Evolutionary conservation across 2,329 filamentous ascomycete genomes (phyloP).

Genomic region (Ascochyta rabiei): DNA sequence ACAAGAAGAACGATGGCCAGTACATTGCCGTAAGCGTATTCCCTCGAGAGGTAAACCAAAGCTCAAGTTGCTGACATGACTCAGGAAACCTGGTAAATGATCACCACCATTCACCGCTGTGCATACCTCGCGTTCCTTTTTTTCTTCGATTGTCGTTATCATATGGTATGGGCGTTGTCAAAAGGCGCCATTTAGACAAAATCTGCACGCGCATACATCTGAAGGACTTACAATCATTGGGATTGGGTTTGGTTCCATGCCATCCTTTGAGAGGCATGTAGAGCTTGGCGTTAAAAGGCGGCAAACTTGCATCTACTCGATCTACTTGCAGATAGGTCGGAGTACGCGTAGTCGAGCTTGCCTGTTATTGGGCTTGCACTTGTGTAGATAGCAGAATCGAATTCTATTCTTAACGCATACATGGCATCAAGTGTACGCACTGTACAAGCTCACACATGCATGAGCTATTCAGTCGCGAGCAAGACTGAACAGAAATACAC

Average conservation of each 20-base stretch:
- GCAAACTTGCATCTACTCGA: background rate
- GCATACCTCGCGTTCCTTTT: conserved; percentile 1
- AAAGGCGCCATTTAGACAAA: conserved; percentile 16
- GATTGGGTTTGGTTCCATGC: conserved; percentile 10
- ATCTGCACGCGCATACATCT: conserved; percentile 6
- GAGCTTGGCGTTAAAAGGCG: conserved; percentile 12
- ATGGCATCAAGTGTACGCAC: too few relatives aligned
- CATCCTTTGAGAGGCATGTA: conserved; percentile 9
- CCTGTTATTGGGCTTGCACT: background rate
- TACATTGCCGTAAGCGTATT: conserved; percentile 76
- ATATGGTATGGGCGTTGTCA: conserved; percentile 11
- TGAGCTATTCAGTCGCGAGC: too few relatives aligned
- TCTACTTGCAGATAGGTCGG: background rate
- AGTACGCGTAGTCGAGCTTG: background rate
- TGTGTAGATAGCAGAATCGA: conserved; percentile 5
- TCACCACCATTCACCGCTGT: background rate
- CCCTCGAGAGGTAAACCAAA: accelerated
- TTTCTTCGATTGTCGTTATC: conserved; percentile 8
- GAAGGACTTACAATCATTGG: background rate
- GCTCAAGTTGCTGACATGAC: background rate
- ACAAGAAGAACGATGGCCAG: conserved; percentile 90
- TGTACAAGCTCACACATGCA: background rate
- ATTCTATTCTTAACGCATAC: background rate
- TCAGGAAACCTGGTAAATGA: conserved; percentile 18
- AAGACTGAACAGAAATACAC: background rate